A percentile compares a stretch with the other conserved stretches of the same genome.
Conservation (phyloP, 805 yeast genomes). For the Spathaspora passalidarum region DNA sequence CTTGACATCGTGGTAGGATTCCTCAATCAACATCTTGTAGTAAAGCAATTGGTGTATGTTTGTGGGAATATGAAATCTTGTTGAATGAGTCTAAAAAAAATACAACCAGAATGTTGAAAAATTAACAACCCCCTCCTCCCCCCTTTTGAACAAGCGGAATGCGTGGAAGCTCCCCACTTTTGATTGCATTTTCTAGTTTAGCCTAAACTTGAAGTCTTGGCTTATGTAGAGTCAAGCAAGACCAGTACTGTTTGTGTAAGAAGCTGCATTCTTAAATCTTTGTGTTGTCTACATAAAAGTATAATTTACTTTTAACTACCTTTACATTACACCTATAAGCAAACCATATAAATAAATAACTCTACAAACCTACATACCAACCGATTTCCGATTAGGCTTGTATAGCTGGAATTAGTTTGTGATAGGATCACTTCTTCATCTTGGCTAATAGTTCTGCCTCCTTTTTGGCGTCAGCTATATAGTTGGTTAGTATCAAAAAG, state of each 20-base stretch:
- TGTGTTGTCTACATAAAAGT: neutral
- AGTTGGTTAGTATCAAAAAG: neutral
- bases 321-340: neutral
- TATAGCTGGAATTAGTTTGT: too few relatives aligned
- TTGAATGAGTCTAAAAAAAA: neutral
- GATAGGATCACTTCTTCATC: slow-evolving; percentile 10
- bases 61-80: neutral
- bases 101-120: neutral
- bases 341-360: neutral
- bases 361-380: neutral
- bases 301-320: neutral
- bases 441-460: slow-evolving; percentile 28
- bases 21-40: slow-evolving; percentile 60
- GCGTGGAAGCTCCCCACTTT: slow-evolving; percentile 1
- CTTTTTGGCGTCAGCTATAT: slow-evolving; percentile 48
- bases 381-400: too few relatives aligned
- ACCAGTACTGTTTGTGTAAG: too few relatives aligned
- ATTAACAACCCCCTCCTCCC: neutral
- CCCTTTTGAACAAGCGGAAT: neutral
- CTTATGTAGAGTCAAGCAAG: too few relatives aligned
- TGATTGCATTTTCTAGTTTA: neutral
- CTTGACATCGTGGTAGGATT: slow-evolving; percentile 57
- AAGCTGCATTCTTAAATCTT: neutral
- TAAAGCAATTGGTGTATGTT: neutral
- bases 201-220: neutral